phyloP scores from a whole-genome alignment of 352 stramenopile genomes.

The Phytopythium helicoides region DNA sequence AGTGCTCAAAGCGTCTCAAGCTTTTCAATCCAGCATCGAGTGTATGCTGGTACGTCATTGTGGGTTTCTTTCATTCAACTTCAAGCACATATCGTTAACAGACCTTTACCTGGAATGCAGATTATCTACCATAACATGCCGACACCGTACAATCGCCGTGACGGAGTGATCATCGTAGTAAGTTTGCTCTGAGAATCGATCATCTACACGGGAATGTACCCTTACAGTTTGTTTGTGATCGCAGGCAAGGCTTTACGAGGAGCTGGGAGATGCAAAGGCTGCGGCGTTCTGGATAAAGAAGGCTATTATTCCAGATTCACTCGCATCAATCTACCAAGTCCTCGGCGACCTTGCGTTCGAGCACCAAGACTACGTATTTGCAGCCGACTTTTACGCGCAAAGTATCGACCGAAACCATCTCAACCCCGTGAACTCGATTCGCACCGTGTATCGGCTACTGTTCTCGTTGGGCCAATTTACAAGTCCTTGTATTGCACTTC shows the following conservation, averaged over 20 bases:
- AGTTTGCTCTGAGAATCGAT: background rate
- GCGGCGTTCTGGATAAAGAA: conserved; percentile 43
- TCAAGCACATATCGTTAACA: background rate
- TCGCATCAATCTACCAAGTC: conserved; percentile 6
- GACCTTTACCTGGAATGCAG: conserved; percentile 8
- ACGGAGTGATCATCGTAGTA: conserved; percentile 51
- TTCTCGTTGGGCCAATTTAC: conserved; percentile 20
- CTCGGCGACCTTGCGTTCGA: conserved; percentile 30
- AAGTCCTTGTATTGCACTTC: conserved; percentile 2
- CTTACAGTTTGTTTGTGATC: background rate
- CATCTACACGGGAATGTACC: no score
- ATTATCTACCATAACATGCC: conserved; percentile 47
- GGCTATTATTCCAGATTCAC: background rate
- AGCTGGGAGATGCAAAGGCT: conserved; percentile 9
- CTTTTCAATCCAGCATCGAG: conserved; percentile 27
- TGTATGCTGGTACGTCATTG: conserved; percentile 30
- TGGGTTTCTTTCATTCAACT: no score
- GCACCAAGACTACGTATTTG: conserved; percentile 30
- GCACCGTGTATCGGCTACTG: conserved; percentile 26
- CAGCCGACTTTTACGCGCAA: conserved; percentile 29
- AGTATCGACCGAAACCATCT: background rate
- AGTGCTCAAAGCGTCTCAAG: conserved; percentile 24
- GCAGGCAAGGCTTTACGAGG: conserved; percentile 39
- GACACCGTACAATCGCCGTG: conserved; percentile 31
- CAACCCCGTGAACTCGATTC: conserved; percentile 3